Evolutionary conservation across 352 stramenopile species (phyloP).

Genomic region (Thraustotheca clavata): DNA sequence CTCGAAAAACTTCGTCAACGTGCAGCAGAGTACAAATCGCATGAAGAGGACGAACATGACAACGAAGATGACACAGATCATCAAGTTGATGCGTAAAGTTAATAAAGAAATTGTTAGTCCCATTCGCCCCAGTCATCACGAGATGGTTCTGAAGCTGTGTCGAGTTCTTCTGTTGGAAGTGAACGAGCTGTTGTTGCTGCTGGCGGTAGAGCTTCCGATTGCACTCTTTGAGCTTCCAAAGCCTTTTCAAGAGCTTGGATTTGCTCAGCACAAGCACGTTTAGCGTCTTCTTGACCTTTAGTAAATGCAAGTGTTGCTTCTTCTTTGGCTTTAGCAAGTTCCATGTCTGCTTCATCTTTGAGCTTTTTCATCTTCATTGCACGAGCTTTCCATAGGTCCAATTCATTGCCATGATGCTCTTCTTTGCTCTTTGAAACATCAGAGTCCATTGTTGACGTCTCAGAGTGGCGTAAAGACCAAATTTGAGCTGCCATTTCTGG

Average conservation of each 20-base stretch:
- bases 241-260: neutral
- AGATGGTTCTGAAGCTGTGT: neutral
- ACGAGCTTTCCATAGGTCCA: constrained; percentile 68
- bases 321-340: constrained; percentile 28
- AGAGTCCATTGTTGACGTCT: neutral
- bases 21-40: neutral
- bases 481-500: neutral
- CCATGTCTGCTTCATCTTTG: constrained; percentile 54
- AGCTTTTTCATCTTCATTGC: constrained; percentile 82
- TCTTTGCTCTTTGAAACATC: constrained; percentile 10
- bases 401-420: constrained; percentile 36
- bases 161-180: neutral
- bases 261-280: neutral
- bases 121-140: constrained; percentile 20
- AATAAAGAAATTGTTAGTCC: neutral
- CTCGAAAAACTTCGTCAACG: constrained; percentile 12
- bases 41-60: neutral
- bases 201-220: neutral
- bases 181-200: too few relatives aligned
- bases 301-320: neutral
- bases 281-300: neutral
- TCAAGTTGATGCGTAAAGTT: neutral
- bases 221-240: neutral
- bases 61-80: neutral
- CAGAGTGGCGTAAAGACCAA: neutral